Percentiles rank a stretch among this genome's conserved stretches.
These are phyloP conservation scores for Rhodotorula sp. DNA, from an alignment of 1,284 basidiomycete species.

Conservation along the genomic window DNA sequence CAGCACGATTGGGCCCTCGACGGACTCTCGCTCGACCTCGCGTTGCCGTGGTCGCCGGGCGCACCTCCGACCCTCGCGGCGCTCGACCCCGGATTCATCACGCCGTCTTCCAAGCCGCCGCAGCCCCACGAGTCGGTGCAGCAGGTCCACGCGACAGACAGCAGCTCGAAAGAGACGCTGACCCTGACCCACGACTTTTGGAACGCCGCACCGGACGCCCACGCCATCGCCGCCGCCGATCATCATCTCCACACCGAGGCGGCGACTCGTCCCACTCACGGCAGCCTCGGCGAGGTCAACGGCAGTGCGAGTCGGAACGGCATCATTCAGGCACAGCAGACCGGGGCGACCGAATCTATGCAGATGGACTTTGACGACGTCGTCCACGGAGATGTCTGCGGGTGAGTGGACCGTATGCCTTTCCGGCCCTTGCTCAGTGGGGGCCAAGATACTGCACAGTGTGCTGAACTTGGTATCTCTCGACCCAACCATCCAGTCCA, in stretches of 20 bases:
- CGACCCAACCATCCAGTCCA: background rate
- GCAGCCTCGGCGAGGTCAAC: too few species aligned
- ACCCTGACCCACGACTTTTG: constrained; percentile 27
- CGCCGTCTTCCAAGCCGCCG: background rate
- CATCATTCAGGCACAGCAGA: too few species aligned
- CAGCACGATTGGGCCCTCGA: constrained; percentile 26
- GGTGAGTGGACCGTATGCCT: constrained; percentile 14
- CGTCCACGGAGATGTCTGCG: constrained; percentile 31
- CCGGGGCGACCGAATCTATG: background rate
- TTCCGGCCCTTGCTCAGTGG: background rate
- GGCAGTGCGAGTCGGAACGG: too few species aligned
- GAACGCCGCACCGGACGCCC: constrained; percentile 13
- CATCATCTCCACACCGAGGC: background rate
- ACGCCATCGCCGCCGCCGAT: background rate
- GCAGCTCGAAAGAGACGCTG: background rate
- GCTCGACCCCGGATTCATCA: background rate
- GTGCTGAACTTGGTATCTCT: background rate
- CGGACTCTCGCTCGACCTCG: constrained; percentile 12
- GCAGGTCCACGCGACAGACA: background rate
- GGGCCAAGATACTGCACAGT: background rate
- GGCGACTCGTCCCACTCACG: too few species aligned
- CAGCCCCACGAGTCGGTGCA: too few species aligned
- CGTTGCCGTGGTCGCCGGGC: background rate
- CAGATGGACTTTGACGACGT: constrained; percentile 36
- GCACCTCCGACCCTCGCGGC: background rate